Evolutionary conservation across 345 rosid species (phyloP), one percentile per base, ranked within the genome.

Genomic region (Physaria fendleri): DNA sequence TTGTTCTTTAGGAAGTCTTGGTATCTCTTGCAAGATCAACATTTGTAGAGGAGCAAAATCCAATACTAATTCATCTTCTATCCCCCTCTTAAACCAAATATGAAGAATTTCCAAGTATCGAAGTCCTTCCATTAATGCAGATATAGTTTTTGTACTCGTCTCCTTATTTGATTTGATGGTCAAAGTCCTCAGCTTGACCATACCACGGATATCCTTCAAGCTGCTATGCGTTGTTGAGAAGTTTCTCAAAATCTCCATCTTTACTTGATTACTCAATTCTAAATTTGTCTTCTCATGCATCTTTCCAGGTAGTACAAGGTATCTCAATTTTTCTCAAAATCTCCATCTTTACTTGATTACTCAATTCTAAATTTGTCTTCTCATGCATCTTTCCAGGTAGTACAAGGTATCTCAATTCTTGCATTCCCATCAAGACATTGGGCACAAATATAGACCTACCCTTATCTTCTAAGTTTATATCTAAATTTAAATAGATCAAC

Each of bases 401-500:
- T 8, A 2, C 5, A 17, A 40, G 61, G 6, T 54, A 25, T 42
- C 45, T 65, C 35, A 54, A 21, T 22, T 33, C 35, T 15, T 24
- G 15, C 70, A 65, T 65, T 11, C 6, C 5, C 39, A 20, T 33
- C 23, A 55, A 16, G 3, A 55, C 29, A 23, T 65, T 27, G 4
- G 64, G 71, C 2, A 39, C 12, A 0, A 40, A 7, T 5, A 8
- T 1, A 16, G 1, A 15, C n/a, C n/a, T n/a, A n/a, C n/a, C n/a
- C n/a, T n/a, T 7, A 0, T 5, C 2, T 2, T 6, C 4, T 11
- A 9, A 0, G 12, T 1, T 1, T 5, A 17, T 6, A 0, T 40
- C n/a, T 38, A 62, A 0, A 46, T 69, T 33, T 27, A 69, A 17
- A 3, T 42, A 52, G 28, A 61, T 3, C 21, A 72, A 4, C 23